Evolutionary conservation across 192 early-diverging fungal species (phyloP).

Genomic region (Pilaira anomala): DNA sequence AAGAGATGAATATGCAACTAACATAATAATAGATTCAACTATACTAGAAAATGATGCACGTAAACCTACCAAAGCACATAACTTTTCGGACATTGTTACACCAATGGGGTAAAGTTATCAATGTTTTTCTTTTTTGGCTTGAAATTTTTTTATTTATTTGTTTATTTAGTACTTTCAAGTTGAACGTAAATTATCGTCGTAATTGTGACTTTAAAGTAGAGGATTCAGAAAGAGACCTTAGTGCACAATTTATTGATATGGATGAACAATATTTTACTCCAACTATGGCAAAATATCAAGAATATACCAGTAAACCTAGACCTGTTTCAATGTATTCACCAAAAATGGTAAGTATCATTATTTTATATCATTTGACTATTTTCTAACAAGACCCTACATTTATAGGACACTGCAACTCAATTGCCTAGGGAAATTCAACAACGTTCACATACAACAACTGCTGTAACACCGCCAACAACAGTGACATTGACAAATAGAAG

Average conservation of each 20-base stretch:
- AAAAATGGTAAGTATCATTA: no score
- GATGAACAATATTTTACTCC: constrained; percentile 71
- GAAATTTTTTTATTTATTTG: background rate
- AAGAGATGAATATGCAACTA: background rate
- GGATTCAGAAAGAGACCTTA: constrained; percentile 54
- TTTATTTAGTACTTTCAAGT: constrained; percentile 52
- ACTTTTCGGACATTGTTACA: constrained; percentile 68
- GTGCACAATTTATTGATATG: constrained; percentile 55
- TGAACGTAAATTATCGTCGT: constrained; percentile 67
- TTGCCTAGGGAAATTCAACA: background rate
- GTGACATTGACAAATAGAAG: background rate
- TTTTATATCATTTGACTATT: no score
- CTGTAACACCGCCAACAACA: background rate
- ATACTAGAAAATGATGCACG: constrained; percentile 57
- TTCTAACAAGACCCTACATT: no score
- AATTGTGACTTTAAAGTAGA: constrained; percentile 64
- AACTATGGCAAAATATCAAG: constrained; percentile 27
- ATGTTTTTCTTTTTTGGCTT: background rate
- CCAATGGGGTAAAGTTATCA: constrained; percentile 56
- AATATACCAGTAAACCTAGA: background rate
- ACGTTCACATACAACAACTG: background rate
- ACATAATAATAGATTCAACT: constrained; percentile 7
- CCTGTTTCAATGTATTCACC: constrained; percentile 13
- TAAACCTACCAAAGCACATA: constrained; percentile 46
- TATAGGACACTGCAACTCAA: no score